A percentile compares a stretch with the other conserved stretches of the same genome.
Evolutionary conservation across 495 filamentous ascomycete genomes (phyloP).

Genomic region (Pyrenula aspistea): DNA sequence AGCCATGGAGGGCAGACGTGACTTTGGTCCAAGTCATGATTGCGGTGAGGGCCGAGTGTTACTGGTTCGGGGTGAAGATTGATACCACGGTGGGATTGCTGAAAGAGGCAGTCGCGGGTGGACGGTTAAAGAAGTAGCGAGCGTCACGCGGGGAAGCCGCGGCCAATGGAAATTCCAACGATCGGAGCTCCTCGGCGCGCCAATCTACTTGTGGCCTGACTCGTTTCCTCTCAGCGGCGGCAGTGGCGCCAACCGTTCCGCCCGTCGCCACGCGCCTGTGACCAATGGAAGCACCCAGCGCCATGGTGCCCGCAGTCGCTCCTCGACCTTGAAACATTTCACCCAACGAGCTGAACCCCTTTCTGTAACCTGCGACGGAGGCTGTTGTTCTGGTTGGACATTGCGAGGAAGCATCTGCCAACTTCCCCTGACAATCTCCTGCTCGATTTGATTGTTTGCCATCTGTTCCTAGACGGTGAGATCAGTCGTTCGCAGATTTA

Average conservation of each 20-base stretch:
- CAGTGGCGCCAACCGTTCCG: background rate
- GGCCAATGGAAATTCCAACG: background rate
- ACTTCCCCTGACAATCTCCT: background rate
- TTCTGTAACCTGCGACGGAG: background rate
- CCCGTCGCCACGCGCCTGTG: no score
- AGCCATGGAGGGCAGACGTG: background rate
- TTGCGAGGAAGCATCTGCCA: background rate
- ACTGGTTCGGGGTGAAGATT: background rate
- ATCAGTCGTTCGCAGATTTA: no score
- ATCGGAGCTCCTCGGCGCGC: no score
- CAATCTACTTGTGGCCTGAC: no score
- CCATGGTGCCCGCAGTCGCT: background rate
- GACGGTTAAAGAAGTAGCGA: background rate
- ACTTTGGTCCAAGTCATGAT: background rate
- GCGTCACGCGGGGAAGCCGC: background rate
- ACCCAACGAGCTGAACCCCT: background rate
- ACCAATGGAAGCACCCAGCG: background rate
- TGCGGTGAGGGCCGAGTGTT: background rate
- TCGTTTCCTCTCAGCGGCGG: no score
- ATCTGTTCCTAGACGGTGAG: no score
- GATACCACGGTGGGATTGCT: background rate
- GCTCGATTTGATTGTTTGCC: no score
- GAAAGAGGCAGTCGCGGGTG: background rate
- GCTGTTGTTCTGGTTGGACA: background rate
- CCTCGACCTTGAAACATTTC: background rate